Base-by-base conservation (phyloP, 2,329 filamentous ascomycete genomes). In the Taxawa tesnikishii region DNA sequence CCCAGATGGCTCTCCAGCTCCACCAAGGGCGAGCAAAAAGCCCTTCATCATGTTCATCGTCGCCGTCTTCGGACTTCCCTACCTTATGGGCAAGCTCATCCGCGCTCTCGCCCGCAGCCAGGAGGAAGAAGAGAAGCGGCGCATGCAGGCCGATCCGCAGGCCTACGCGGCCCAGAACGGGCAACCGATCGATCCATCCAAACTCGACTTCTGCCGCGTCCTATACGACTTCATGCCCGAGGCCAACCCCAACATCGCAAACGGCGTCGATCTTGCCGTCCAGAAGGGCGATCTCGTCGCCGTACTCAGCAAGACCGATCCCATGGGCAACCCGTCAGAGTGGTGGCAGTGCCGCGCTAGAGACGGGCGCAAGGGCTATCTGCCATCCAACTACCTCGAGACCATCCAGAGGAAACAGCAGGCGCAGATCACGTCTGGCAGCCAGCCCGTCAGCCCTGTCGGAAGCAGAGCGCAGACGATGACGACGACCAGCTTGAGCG, bases 261-360 rank as follows among this genome's bases (percentile, higher is more conserved):
- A 78, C 39, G 83, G 82, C 19, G 75, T 96, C 44, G 92, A 98
- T 50, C 70, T 98, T 10, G 77, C 83, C 21, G 88, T 92, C 15
- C 87, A 83, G 62, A 94, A 94, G 64, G 88, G 88, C 38, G 90
- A 98, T 47, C 75, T 96, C 32, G 87, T 98, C 11, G 90, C 90
- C 15, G 85, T 98, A 1, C 69, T 98, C 33, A 80, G 79, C 62
- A 94, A 94, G 63, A 81, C 75, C 12, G 90, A 98, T 48, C 90
- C 90, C 1, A 73, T 88, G 50, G 90, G 90, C 26, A 85, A 90
- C 46, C 75, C 84, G 4, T 90, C 82, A 32, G 88, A 98, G 52
- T 98, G 90, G 90, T 98, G 90, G 90, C 76, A 80, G 43, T 98
- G 92, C 59, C 73, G 90, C 34, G 81, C 88, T 10, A 72, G 90